Evolutionary conservation across 495 filamentous ascomycete species (phyloP).

Genomic region (Aspergillus nidulans): DNA sequence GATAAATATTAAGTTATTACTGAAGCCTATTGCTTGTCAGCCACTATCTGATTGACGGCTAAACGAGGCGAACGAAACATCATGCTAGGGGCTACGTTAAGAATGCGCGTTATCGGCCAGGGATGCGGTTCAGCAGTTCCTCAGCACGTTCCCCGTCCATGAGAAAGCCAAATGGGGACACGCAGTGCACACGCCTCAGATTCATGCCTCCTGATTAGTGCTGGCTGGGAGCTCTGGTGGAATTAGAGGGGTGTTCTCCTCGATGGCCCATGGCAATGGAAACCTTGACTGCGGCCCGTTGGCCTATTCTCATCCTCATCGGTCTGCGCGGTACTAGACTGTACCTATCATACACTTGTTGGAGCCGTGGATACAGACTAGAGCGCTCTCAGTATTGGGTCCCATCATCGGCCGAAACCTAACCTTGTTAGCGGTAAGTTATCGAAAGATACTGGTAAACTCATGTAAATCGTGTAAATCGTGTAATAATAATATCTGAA

Average conservation of each 20-base stretch:
- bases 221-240: too few species aligned
- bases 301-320: too few species aligned
- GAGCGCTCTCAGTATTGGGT: constrained; percentile 2
- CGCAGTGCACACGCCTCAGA: too few species aligned
- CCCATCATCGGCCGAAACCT: constrained; percentile 3
- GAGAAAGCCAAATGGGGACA: neutral
- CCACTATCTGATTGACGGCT: neutral
- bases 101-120: neutral
- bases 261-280: too few species aligned
- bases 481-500: neutral
- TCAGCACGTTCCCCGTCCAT: neutral
- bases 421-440: constrained; percentile 6
- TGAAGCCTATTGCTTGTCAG: too few species aligned
- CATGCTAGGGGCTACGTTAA: neutral
- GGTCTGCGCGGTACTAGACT: too few species aligned
- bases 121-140: neutral
- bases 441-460: neutral
- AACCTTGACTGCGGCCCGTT: too few species aligned
- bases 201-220: too few species aligned
- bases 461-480: neutral
- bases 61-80: neutral
- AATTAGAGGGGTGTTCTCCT: too few species aligned
- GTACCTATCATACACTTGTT: neutral
- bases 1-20: too few species aligned
- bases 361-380: constrained; percentile 11